Conservation (phyloP, 1,284 basidiomycete species). For the Thelephora terrestris region DNA sequence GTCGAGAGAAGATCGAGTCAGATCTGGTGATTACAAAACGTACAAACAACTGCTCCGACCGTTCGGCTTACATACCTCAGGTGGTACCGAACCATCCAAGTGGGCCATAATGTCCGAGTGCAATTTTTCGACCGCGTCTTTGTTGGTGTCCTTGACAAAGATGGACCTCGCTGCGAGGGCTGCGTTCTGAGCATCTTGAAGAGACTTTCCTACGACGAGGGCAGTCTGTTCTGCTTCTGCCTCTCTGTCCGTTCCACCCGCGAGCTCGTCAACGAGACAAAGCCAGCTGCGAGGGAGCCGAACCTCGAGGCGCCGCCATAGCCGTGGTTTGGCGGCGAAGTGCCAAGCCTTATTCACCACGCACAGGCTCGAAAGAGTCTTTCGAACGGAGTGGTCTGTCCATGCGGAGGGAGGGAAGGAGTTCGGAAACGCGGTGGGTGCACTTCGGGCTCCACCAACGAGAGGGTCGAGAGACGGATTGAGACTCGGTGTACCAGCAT, state of each 20-base stretch:
- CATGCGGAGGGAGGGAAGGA: constrained; percentile 58
- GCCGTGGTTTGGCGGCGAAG: constrained; percentile 69
- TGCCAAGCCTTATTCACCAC: constrained; percentile 67
- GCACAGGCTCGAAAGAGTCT: constrained; percentile 56
- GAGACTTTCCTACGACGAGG: constrained; percentile 50
- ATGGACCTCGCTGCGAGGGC: constrained; percentile 33
- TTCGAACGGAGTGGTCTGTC: constrained; percentile 51
- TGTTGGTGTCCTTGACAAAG: constrained; percentile 21
- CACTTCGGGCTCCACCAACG: constrained; percentile 33
- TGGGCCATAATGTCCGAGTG: constrained; percentile 53
- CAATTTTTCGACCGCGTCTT: constrained; percentile 38
- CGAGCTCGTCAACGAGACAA: constrained; percentile 64
- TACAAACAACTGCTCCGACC: background rate
- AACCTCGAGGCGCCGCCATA: constrained; percentile 73
- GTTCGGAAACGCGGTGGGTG: constrained; percentile 57
- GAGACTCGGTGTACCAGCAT: constrained; percentile 43
- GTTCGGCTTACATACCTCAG: constrained; percentile 28
- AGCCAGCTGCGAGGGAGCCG: constrained; percentile 72
- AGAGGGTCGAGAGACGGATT: constrained; percentile 61
- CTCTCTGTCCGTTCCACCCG: constrained; percentile 54
- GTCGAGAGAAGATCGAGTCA: no score
- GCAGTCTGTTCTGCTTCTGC: constrained; percentile 43
- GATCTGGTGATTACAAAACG: background rate
- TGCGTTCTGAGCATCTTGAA: constrained; percentile 51
- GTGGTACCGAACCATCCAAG: constrained; percentile 57